Conservation (phyloP, 768 basidiomycete genomes). For the Daedaleopsis nitida region DNA sequence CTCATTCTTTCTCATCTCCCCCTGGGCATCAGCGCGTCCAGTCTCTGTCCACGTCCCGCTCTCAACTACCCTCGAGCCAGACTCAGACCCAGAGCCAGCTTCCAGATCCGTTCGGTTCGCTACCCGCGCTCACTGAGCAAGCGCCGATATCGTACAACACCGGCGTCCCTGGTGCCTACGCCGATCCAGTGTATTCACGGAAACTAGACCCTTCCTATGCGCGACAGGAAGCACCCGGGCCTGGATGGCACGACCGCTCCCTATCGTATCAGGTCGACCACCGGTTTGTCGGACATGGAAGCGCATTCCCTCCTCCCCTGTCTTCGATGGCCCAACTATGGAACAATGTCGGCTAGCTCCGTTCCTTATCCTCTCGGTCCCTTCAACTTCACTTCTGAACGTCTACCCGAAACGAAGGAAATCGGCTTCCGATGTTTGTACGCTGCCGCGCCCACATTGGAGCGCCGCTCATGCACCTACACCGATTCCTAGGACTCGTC, state of each 20-base stretch:
- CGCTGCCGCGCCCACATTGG: neutral
- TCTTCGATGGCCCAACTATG: conserved; percentile 18
- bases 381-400: neutral
- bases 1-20: neutral
- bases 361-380: neutral
- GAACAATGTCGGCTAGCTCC: conserved; percentile 16
- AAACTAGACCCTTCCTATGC: conserved; percentile 8
- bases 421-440: neutral
- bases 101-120: conserved; percentile 15
- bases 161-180: conserved; percentile 19
- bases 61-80: conserved; percentile 14
- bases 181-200: conserved; percentile 20
- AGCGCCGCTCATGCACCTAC: no score
- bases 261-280: conserved; percentile 11
- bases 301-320: conserved; percentile 2
- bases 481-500: neutral
- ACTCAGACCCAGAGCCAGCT: conserved; percentile 7
- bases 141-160: conserved; percentile 13
- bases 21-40: conserved; percentile 13
- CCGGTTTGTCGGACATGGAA: neutral
- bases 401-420: neutral
- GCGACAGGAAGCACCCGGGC: conserved; percentile 12
- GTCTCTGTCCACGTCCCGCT: conserved; percentile 6
- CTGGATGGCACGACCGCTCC: conserved; percentile 6
- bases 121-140: conserved; percentile 13